These are phyloP conservation scores for Aspergillus sparsus DNA, from an alignment of 495 filamentous ascomycete genomes.

Conservation along the genomic window DNA sequence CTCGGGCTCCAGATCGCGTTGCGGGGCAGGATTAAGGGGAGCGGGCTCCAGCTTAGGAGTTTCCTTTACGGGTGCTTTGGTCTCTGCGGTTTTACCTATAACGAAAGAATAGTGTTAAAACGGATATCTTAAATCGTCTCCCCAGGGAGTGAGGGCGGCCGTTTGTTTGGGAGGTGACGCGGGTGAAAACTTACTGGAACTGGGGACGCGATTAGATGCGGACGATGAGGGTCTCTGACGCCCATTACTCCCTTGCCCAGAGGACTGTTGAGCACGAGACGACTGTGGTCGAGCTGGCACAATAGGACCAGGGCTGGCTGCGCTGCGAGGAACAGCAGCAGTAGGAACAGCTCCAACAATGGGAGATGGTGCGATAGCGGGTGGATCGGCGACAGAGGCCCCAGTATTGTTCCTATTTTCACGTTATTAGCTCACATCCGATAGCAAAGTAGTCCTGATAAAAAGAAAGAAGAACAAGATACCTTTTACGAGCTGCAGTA, in stretches of 20 bases:
- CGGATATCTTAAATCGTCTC: background rate
- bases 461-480: constrained; percentile 26
- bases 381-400: constrained; percentile 59
- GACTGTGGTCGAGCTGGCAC: constrained; percentile 54
- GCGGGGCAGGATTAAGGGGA: constrained; percentile 29
- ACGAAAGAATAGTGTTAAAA: constrained; percentile 9
- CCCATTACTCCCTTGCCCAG: constrained; percentile 50
- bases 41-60: constrained; percentile 34
- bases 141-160: no score
- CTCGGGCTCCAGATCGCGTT: constrained; percentile 31
- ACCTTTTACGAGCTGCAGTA: constrained; percentile 71
- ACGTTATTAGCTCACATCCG: constrained; percentile 13
- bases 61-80: constrained; percentile 36
- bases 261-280: constrained; percentile 69
- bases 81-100: constrained; percentile 41
- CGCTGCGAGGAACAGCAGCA: constrained; percentile 52
- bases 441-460: background rate
- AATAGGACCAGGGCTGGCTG: constrained; percentile 48
- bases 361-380: constrained; percentile 71
- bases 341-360: constrained; percentile 62
- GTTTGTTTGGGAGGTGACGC: no score
- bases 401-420: constrained; percentile 50
- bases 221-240: constrained; percentile 63
- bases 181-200: constrained; percentile 29
- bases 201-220: constrained; percentile 51